phyloP scores from a whole-genome alignment of 257 asterid genomes.

The Asclepias syriaca region DNA sequence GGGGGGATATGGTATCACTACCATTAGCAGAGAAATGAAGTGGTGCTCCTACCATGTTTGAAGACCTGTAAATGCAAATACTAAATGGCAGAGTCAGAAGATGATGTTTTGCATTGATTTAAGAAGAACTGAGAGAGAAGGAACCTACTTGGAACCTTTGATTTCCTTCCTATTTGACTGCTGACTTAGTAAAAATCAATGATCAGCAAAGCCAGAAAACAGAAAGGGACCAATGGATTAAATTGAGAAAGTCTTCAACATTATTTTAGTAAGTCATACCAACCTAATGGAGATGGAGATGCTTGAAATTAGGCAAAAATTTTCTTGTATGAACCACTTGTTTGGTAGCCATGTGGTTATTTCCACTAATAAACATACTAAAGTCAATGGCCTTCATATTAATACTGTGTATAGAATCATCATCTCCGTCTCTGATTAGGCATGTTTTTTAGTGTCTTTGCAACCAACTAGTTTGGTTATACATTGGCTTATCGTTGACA shows the following conservation, averaged over 20 bases:
- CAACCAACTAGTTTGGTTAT: too few species aligned
- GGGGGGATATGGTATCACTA: not conserved
- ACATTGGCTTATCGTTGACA: too few species aligned
- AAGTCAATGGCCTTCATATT: too few species aligned
- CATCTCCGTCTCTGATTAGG: too few species aligned
- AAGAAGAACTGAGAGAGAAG: not conserved
- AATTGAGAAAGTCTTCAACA: not conserved
- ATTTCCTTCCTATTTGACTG: not conserved
- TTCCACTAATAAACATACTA: too few species aligned
- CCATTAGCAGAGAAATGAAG: constrained; percentile 10
- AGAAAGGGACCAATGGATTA: not conserved
- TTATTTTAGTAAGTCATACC: not conserved
- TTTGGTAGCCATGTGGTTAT: constrained; percentile 13
- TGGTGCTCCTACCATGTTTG: constrained; percentile 25
- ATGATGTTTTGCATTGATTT: not conserved
- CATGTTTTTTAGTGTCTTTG: too few species aligned
- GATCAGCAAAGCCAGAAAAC: not conserved
- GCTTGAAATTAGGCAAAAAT: not conserved
- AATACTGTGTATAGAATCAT: too few species aligned
- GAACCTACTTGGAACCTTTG: not conserved
- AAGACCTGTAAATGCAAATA: not conserved
- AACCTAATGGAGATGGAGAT: not conserved
- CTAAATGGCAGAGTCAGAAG: not conserved
- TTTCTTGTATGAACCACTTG: not conserved
- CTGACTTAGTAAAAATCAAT: constrained; percentile 10